These are phyloP conservation scores for Phialemonium atrogriseum DNA, from an alignment of 2,329 filamentous ascomycete species.

Conservation along the genomic window DNA sequence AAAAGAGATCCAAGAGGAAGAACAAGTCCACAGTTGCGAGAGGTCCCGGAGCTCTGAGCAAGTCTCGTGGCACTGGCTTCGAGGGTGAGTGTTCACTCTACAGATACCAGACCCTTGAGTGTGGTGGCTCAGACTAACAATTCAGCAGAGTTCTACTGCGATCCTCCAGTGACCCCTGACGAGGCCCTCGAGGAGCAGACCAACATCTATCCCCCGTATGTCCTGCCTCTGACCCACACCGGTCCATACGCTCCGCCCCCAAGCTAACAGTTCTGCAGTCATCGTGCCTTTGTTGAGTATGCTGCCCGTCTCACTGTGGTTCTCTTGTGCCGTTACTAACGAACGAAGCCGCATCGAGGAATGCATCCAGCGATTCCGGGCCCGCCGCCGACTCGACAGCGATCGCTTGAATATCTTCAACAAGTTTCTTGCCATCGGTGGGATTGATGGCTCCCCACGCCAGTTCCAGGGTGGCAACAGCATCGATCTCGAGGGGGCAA, in stretches of 20 bases:
- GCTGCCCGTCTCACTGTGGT: conserved; percentile 3
- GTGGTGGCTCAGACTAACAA: not conserved
- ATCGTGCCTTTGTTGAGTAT: conserved; percentile 49
- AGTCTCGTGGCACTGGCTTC: conserved; percentile 54
- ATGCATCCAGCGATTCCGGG: conserved; percentile 74
- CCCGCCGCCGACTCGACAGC: conserved; percentile 63
- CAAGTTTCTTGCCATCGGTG: conserved; percentile 76
- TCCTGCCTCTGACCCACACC: conserved; percentile 7
- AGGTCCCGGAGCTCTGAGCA: conserved; percentile 32
- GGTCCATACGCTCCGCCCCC: not conserved
- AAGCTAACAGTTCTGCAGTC: conserved; percentile 25
- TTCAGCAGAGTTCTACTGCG: conserved; percentile 60
- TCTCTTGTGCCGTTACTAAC: conserved; percentile 5
- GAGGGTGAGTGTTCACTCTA: conserved; percentile 40
- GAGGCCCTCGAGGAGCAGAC: conserved; percentile 57
- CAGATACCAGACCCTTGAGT: conserved; percentile 6
- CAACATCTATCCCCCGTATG: conserved; percentile 59
- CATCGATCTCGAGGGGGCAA: conserved; percentile 43
- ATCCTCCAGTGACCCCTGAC: conserved; percentile 65
- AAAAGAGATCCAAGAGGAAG: conserved; percentile 32
- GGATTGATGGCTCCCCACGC: conserved; percentile 52
- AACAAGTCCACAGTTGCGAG: conserved; percentile 25
- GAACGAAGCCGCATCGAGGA: conserved; percentile 64
- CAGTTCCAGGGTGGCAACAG: conserved; percentile 54
- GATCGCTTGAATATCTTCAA: conserved; percentile 59